Conservation (phyloP, 257 asterid species). For the Salvia splendens region DNA sequence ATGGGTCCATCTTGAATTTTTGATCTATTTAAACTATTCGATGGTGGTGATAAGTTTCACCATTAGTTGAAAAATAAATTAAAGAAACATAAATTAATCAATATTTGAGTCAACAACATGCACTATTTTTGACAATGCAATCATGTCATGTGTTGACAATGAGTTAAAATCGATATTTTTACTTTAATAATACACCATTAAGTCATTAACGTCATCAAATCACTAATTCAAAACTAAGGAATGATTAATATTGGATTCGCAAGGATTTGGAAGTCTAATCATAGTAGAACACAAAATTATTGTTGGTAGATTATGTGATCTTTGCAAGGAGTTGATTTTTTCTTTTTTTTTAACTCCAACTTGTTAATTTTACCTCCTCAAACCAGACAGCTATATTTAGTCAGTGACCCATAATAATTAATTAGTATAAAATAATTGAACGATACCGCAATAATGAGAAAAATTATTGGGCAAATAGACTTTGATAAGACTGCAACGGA, state of each 20-base stretch:
- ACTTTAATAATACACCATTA: constrained; percentile 5
- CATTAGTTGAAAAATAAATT: constrained; percentile 1
- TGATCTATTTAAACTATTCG: constrained; percentile 2
- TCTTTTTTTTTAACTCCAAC: constrained; percentile 9
- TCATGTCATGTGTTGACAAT: constrained; percentile 31
- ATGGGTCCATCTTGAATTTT: constrained; percentile 11
- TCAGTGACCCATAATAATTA: background rate
- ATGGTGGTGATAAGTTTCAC: constrained; percentile 25
- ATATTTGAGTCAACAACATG: constrained; percentile 14
- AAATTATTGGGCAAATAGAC: background rate
- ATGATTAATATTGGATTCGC: constrained; percentile 39
- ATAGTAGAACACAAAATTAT: constrained; percentile 27
- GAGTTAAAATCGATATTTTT: constrained; percentile 5
- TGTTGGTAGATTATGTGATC: constrained; percentile 30
- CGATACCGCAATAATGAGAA: background rate
- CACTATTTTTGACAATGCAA: constrained; percentile 12
- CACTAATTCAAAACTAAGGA: constrained; percentile 20
- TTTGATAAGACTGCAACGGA: too few species aligned
- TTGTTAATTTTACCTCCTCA: constrained; percentile 26
- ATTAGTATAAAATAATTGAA: constrained; percentile 6
- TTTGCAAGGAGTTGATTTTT: constrained; percentile 26
- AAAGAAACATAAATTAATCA: constrained; percentile 10
- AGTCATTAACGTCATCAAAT: constrained; percentile 13
- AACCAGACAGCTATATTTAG: constrained; percentile 24
- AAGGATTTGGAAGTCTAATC: constrained; percentile 36